phyloP scores from a whole-genome alignment of 1,139 yeast species.

The Candida anutae region DNA sequence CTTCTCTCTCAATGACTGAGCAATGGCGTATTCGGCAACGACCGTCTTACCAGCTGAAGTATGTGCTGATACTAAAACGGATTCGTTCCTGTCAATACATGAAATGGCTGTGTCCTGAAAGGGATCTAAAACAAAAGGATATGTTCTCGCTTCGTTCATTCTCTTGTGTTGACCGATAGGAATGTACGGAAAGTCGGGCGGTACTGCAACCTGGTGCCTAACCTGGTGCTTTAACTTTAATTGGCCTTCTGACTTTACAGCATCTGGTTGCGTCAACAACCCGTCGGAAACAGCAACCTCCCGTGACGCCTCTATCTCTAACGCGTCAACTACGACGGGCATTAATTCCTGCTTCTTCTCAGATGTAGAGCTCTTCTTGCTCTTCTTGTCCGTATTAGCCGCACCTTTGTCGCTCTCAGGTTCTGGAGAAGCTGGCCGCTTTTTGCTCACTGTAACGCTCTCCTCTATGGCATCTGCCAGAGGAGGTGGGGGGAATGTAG shows the following conservation, averaged over 20 bases:
- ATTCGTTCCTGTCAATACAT: conserved; percentile 87
- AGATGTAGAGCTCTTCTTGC: conserved; percentile 5
- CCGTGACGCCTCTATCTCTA: conserved; percentile 86
- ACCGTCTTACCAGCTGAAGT: conserved; percentile 99
- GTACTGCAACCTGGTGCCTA: conserved; percentile 95
- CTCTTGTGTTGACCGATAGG: conserved; percentile 87
- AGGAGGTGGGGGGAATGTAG: conserved; percentile 30
- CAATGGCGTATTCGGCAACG: conserved; percentile 97
- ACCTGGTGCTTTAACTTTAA: conserved; percentile 85
- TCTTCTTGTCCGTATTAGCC: neutral
- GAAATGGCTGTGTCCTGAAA: conserved; percentile 95
- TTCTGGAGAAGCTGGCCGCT: conserved; percentile 9
- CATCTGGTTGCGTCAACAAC: conserved; percentile 28
- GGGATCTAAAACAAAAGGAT: conserved; percentile 90
- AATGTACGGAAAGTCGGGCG: conserved; percentile 78
- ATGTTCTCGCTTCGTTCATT: conserved; percentile 66
- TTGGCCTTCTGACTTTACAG: conserved; percentile 31
- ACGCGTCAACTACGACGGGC: conserved; percentile 81
- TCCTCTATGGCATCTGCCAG: conserved; percentile 1
- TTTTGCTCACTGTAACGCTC: conserved; percentile 4
- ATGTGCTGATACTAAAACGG: conserved; percentile 97
- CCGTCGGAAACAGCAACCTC: conserved; percentile 81
- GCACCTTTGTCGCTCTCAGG: conserved; percentile 4
- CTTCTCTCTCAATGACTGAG: conserved; percentile 82
- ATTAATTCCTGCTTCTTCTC: conserved; percentile 24